Percentiles rank a stretch among this genome's conserved stretches.
Conservation (phyloP, 148 eudicot species). For the Cornus florida region DNA sequence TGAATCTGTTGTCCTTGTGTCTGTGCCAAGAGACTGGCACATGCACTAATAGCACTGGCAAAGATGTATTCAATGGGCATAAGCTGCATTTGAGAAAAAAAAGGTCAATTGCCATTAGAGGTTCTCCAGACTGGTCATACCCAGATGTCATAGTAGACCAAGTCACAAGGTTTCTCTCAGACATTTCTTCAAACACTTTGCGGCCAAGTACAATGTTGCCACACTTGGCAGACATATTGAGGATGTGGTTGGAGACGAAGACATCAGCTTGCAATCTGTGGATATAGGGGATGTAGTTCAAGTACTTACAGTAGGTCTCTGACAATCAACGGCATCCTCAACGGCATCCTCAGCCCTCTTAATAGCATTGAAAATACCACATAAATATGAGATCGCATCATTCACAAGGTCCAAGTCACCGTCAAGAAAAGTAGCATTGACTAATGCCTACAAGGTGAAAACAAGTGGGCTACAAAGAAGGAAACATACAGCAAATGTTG, state of each 20-base stretch:
- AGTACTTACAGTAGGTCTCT: conserved; percentile 64
- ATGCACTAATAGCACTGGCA: conserved; percentile 54
- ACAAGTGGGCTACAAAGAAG: conserved; percentile 67
- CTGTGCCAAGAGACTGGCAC: conserved; percentile 33
- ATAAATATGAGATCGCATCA: conserved; percentile 44
- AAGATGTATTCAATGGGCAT: conserved; percentile 47
- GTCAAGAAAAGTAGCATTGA: conserved; percentile 36
- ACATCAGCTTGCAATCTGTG: conserved; percentile 15
- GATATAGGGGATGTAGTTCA: too few species aligned
- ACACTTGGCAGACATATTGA: conserved; percentile 44
- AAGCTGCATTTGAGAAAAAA: conserved; percentile 30
- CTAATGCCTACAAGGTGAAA: conserved; percentile 54
- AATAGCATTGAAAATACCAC: conserved; percentile 65
- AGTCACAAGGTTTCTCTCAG: conserved; percentile 39
- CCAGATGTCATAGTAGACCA: conserved; percentile 59
- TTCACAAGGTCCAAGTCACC: conserved; percentile 40
- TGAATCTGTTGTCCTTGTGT: conserved; percentile 46
- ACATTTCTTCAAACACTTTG: conserved; percentile 38
- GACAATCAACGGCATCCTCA: too few species aligned
- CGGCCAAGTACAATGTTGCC: conserved; percentile 22
- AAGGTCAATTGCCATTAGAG: conserved; percentile 28
- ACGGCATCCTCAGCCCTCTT: conserved; percentile 84
- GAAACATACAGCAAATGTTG: conserved; percentile 1
- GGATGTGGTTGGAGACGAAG: conserved; percentile 29
- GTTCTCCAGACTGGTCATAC: conserved; percentile 40